These are phyloP conservation scores for Microbotryum lychnidis-dioicae DNA, from an alignment of 1,284 basidiomycete genomes.

Conservation along the genomic window DNA sequence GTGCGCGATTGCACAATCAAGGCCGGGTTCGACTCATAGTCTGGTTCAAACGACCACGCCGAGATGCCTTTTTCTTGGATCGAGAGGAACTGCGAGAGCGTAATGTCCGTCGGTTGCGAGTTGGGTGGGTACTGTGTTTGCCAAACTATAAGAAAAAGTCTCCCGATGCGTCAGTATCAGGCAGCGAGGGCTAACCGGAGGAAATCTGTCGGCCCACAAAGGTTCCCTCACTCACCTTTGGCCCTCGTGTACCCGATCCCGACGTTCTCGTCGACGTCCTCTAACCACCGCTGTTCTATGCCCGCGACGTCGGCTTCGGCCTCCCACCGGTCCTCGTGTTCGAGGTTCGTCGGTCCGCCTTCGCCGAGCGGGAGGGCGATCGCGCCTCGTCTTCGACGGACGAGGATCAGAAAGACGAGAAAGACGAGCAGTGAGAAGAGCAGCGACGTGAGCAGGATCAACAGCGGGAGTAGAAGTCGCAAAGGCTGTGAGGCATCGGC, in stretches of 20 bases:
- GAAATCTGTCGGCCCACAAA: constrained; percentile 25
- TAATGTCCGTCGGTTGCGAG: constrained; percentile 88
- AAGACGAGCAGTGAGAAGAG: constrained; percentile 85
- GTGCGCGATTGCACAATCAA: constrained; percentile 85
- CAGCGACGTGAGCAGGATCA: constrained; percentile 85
- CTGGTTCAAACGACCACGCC: constrained; percentile 94
- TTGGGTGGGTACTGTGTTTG: constrained; percentile 86
- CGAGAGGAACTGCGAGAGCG: constrained; percentile 88
- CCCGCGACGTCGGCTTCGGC: constrained; percentile 62
- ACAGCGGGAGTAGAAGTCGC: constrained; percentile 67
- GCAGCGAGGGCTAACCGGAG: background rate
- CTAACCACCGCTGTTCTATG: constrained; percentile 87
- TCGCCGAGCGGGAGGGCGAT: constrained; percentile 49
- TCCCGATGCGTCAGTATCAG: too few relatives aligned
- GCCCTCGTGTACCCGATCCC: constrained; percentile 71
- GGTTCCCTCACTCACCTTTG: constrained; percentile 56
- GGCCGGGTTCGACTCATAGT: constrained; percentile 77
- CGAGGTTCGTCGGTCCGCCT: constrained; percentile 89
- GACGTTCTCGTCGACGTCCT: constrained; percentile 61
- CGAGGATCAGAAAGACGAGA: constrained; percentile 73
- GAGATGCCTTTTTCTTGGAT: constrained; percentile 97
- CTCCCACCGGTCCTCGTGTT: constrained; percentile 68
- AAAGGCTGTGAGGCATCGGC: constrained; percentile 11
- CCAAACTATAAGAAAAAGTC: constrained; percentile 54
- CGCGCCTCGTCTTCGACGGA: constrained; percentile 58